Evolutionary conservation across 1,139 yeast genomes (phyloP).

Genomic region (Eremothecium coryli): DNA sequence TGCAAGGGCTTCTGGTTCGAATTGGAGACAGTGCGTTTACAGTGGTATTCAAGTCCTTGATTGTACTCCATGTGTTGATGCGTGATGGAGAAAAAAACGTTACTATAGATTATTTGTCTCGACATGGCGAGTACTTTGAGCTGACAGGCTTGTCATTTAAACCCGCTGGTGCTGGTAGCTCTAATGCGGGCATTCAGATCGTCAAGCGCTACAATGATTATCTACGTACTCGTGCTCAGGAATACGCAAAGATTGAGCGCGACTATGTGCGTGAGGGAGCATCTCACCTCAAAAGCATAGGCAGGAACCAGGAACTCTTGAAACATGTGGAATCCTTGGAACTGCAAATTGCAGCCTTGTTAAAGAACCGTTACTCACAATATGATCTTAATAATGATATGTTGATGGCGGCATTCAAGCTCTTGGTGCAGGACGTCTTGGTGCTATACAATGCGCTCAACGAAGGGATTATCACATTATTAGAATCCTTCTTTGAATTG

Average conservation of each 20-base stretch:
- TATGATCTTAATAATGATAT: conserved; percentile 66
- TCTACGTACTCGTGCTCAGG: conserved; percentile 57
- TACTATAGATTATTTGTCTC: conserved; percentile 55
- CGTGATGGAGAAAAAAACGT: conserved; percentile 56
- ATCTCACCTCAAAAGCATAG: conserved; percentile 41
- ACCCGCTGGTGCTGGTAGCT: conserved; percentile 31
- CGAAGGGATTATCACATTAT: conserved; percentile 87
- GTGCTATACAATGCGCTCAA: conserved; percentile 80
- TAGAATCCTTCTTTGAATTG: conserved; percentile 93
- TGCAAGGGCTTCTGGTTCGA: conserved; percentile 52
- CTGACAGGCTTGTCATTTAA: conserved; percentile 23
- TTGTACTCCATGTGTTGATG: conserved; percentile 78
- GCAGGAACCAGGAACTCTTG: conserved; percentile 63
- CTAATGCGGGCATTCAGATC: conserved; percentile 40
- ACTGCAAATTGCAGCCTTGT: conserved; percentile 63
- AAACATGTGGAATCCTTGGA: conserved; percentile 76
- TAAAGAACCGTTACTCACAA: conserved; percentile 69
- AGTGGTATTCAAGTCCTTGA: conserved; percentile 72
- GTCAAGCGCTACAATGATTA: conserved; percentile 65
- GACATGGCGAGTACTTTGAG: conserved; percentile 48
- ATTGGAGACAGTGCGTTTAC: conserved; percentile 83
- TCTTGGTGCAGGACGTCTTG: conserved; percentile 78
- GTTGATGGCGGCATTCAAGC: conserved; percentile 70
- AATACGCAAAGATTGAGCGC: conserved; percentile 51
- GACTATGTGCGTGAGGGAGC: conserved; percentile 75